A percentile compares a stretch with the other conserved stretches of the same genome.
Evolutionary conservation across 306 rosid genomes (phyloP).

Genomic region (Gynostemma pentaphyllum): DNA sequence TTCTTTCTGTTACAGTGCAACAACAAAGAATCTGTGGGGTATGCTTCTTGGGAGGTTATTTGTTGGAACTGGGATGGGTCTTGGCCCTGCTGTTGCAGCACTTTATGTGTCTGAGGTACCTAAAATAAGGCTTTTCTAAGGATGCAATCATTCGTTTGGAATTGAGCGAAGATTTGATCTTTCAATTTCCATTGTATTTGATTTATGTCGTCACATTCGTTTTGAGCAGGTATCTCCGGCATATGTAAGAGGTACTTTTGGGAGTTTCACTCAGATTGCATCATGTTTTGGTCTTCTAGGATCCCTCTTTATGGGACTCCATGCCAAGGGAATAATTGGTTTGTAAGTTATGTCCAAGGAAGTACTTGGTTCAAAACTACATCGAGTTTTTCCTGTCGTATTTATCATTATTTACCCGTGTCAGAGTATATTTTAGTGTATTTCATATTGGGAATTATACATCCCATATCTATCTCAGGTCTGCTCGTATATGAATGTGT

Average conservation of each 20-base stretch:
- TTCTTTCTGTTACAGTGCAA: slow-evolving; percentile 52
- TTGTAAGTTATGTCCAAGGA: slow-evolving; percentile 37
- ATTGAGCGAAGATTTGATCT: background rate
- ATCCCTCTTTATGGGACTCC: slow-evolving; percentile 76
- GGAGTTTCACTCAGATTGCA: slow-evolving; percentile 85
- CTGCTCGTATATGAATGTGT: too few species aligned
- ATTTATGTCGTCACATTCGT: slow-evolving; percentile 12
- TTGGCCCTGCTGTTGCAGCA: slow-evolving; percentile 80
- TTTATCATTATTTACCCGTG: too few species aligned
- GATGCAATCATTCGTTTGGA: background rate
- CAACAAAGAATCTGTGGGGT: slow-evolving; percentile 71
- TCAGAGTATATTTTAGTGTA: too few species aligned
- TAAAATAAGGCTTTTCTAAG: background rate
- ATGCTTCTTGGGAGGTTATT: slow-evolving; percentile 91
- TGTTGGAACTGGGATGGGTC: slow-evolving; percentile 94
- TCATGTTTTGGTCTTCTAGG: slow-evolving; percentile 87
- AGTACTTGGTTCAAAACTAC: slow-evolving; percentile 10
- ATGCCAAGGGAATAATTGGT: slow-evolving; percentile 66
- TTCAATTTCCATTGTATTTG: background rate
- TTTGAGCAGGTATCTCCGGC: slow-evolving; percentile 75
- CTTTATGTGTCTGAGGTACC: slow-evolving; percentile 85
- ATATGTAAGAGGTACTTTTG: slow-evolving; percentile 84
- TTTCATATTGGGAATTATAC: too few species aligned
- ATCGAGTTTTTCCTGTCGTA: background rate
- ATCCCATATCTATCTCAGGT: too few species aligned